Percentiles rank a stretch among this genome's conserved stretches.
phyloP scores from a whole-genome alignment of 495 filamentous ascomycete species.

The Aspergillus hancockii region DNA sequence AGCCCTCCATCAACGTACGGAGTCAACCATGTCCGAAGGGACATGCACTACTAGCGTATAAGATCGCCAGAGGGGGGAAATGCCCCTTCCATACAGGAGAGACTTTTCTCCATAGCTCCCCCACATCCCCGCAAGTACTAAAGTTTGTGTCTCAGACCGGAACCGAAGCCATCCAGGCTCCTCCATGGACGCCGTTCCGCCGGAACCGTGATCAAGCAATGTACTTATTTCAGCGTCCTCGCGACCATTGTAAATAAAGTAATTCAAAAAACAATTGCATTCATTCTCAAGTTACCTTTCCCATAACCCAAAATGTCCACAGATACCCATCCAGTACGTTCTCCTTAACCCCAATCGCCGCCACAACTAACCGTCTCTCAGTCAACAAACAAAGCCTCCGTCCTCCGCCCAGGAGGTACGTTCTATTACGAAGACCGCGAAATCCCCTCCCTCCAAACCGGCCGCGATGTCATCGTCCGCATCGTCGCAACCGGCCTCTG shows the following conservation, averaged over 20 bases:
- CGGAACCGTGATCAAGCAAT: neutral
- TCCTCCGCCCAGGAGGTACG: slow-evolving; percentile 24
- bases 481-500: slow-evolving; percentile 26
- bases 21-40: too few species aligned
- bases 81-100: too few species aligned
- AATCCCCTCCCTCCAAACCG: slow-evolving; percentile 14
- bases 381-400: slow-evolving; percentile 22
- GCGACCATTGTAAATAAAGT: neutral
- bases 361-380: neutral
- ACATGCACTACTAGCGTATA: too few species aligned
- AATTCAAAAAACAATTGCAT: neutral
- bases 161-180: neutral
- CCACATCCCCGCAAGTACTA: too few species aligned
- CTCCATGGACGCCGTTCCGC: neutral
- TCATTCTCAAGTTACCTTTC: too few species aligned
- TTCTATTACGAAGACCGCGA: slow-evolving; percentile 24
- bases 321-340: neutral
- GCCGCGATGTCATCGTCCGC: slow-evolving; percentile 24
- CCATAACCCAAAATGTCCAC: neutral
- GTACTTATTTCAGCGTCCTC: neutral
- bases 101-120: too few species aligned
- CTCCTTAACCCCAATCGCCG: too few species aligned
- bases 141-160: neutral
- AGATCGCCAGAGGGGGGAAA: too few species aligned
- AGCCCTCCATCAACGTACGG: too few species aligned